These are phyloP conservation scores for Multifurca ochricompacta DNA, from an alignment of 768 basidiomycete genomes.

Conservation along the genomic window DNA sequence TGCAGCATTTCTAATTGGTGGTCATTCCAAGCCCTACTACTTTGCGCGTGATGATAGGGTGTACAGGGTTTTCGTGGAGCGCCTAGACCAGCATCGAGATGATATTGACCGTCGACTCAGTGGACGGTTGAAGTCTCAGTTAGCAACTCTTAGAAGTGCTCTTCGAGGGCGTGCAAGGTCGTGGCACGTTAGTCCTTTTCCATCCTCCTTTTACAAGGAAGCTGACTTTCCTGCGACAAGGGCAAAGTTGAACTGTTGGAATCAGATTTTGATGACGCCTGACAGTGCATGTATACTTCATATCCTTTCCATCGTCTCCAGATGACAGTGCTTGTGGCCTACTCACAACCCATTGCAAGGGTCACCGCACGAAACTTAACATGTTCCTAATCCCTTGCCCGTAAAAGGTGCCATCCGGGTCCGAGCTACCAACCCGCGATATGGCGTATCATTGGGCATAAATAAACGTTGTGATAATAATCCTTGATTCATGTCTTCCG, in stretches of 20 bases:
- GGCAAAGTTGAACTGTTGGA: constrained; percentile 57
- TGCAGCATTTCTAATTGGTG: constrained; percentile 1
- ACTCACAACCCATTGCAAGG: neutral
- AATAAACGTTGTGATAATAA: constrained; percentile 26
- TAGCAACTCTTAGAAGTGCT: constrained; percentile 40
- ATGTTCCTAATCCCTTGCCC: constrained; percentile 36
- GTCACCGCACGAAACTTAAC: neutral
- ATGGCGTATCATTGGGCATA: constrained; percentile 78
- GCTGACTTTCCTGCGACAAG: constrained; percentile 27
- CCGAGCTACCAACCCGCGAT: constrained; percentile 46
- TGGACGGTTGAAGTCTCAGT: constrained; percentile 62
- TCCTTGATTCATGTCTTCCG: neutral
- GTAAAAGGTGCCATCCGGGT: constrained; percentile 72
- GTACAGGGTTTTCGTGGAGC: constrained; percentile 57
- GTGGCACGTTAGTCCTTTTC: constrained; percentile 17
- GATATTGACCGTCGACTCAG: constrained; percentile 41
- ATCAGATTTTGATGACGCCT: constrained; percentile 57
- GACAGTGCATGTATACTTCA: constrained; percentile 17
- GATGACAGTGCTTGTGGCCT: neutral
- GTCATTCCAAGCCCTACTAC: constrained; percentile 52
- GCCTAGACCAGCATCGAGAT: constrained; percentile 29
- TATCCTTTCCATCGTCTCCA: neutral
- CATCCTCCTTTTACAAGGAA: neutral
- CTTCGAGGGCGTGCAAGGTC: constrained; percentile 17
- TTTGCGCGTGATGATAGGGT: constrained; percentile 92